These are phyloP conservation scores for Penicillium macrosclerotiorum DNA, from an alignment of 495 filamentous ascomycete species.

Conservation along the genomic window DNA sequence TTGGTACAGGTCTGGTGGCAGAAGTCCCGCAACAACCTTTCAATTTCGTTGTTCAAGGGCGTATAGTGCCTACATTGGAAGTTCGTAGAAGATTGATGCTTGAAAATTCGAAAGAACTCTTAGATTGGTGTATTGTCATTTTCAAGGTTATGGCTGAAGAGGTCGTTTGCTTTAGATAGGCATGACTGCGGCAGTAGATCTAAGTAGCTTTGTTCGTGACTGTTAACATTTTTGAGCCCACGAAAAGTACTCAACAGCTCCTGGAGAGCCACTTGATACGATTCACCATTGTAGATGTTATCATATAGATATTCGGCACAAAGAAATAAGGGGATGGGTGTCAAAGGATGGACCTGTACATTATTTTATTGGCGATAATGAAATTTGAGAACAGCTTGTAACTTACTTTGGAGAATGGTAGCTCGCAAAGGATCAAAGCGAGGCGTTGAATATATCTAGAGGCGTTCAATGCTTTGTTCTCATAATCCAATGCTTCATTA, in stretches of 20 bases:
- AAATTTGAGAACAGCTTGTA: neutral
- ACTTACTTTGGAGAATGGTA: slow-evolving; percentile 39
- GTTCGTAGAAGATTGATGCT: too few species aligned
- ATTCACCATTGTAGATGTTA: slow-evolving; percentile 4
- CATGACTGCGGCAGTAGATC: slow-evolving; percentile 19
- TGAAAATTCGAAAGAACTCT: too few species aligned
- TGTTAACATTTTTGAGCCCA: slow-evolving; percentile 21
- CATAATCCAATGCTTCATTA: neutral
- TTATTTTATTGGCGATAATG: neutral
- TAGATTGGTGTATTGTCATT: neutral
- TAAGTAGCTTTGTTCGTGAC: slow-evolving; percentile 18
- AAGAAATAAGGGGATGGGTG: slow-evolving; percentile 15
- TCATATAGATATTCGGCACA: slow-evolving; percentile 13
- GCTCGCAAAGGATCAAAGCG: slow-evolving; percentile 37
- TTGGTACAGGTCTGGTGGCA: too few species aligned
- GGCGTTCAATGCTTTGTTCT: slow-evolving; percentile 15
- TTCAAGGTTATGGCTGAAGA: neutral
- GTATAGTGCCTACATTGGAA: too few species aligned
- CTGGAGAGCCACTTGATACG: slow-evolving; percentile 6
- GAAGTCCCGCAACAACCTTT: too few species aligned
- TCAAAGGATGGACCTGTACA: slow-evolving; percentile 16
- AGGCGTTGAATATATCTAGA: slow-evolving; percentile 40
- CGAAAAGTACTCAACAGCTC: slow-evolving; percentile 9
- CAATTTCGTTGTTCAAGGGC: too few species aligned
- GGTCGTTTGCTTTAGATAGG: slow-evolving; percentile 11